phyloP scores from a whole-genome alignment of 1,139 yeast genomes.

The Kodamaea alishanica region DNA sequence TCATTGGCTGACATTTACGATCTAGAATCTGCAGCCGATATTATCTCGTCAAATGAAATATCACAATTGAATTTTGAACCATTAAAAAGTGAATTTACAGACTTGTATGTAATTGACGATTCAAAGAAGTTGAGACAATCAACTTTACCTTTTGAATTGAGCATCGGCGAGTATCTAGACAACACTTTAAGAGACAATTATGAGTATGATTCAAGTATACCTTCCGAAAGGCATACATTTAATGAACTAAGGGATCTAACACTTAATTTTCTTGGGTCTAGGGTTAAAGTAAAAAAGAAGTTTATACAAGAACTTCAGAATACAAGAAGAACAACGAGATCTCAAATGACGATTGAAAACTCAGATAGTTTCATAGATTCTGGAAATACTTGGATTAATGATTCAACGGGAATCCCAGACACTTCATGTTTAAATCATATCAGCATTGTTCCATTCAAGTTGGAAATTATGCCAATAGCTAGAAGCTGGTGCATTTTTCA shows the following conservation, averaged over 20 bases:
- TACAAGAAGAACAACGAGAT: conserved; percentile 11
- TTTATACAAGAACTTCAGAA: conserved; percentile 17
- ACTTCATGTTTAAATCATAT: conserved; percentile 17
- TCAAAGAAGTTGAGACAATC: conserved; percentile 19
- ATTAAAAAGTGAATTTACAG: conserved; percentile 37
- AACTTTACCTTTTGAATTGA: conserved; percentile 33
- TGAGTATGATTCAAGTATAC: not conserved
- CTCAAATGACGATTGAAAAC: conserved; percentile 7
- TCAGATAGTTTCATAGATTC: not conserved
- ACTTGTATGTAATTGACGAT: conserved; percentile 28
- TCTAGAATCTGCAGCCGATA: conserved; percentile 36
- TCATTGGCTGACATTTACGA: conserved; percentile 24
- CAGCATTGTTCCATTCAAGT: conserved; percentile 12
- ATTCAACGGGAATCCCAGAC: conserved; percentile 20
- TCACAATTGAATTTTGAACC: conserved; percentile 38
- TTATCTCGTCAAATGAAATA: conserved; percentile 26
- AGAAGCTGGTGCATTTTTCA: conserved; percentile 38
- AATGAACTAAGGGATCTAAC: conserved; percentile 12
- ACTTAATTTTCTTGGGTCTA: conserved; percentile 16
- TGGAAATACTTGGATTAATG: conserved; percentile 8
- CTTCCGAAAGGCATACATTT: conserved; percentile 2
- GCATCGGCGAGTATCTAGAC: conserved; percentile 28
- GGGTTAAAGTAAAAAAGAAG: conserved; percentile 19
- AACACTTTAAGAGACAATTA: conserved; percentile 1
- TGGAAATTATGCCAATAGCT: conserved; percentile 34